A percentile compares a stretch with the other conserved stretches of the same genome.
phyloP scores from a whole-genome alignment of 2,329 filamentous ascomycete genomes.

The Fusarium nurragi region DNA sequence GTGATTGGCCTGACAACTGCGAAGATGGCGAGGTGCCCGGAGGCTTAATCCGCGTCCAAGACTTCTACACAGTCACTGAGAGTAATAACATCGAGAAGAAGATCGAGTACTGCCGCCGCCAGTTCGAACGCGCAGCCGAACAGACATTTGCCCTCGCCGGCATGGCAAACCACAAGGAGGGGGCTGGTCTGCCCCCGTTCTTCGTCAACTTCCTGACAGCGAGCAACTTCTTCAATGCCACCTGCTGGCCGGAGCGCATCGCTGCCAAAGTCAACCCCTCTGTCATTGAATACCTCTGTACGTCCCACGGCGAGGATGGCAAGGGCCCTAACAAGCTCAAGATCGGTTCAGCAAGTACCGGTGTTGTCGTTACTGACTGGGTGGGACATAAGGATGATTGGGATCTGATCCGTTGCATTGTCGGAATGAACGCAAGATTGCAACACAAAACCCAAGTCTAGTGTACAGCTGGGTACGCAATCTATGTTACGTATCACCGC shows the following conservation, averaged over 20 bases:
- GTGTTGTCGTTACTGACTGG: conserved; percentile 93
- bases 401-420: conserved; percentile 86
- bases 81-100: conserved; percentile 82
- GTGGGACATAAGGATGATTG: conserved; percentile 88
- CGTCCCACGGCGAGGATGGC: conserved; percentile 62
- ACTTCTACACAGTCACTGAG: conserved; percentile 90
- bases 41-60: conserved; percentile 85
- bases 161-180: conserved; percentile 41
- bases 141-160: conserved; percentile 57
- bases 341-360: conserved; percentile 79
- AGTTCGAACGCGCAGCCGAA: conserved; percentile 77
- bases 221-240: conserved; percentile 92
- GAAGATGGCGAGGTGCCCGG: conserved; percentile 75
- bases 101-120: conserved; percentile 75
- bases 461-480: neutral
- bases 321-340: conserved; percentile 60
- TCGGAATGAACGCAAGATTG: conserved; percentile 86
- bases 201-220: conserved; percentile 92
- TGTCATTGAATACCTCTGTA: conserved; percentile 70
- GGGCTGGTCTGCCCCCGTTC: conserved; percentile 64
- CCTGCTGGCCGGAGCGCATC: conserved; percentile 93
- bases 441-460: conserved; percentile 56
- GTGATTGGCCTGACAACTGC: conserved; percentile 87
- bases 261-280: conserved; percentile 88
- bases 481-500: no score